phyloP scores from a whole-genome alignment of 768 basidiomycete species.

The Russula olivacea region DNA sequence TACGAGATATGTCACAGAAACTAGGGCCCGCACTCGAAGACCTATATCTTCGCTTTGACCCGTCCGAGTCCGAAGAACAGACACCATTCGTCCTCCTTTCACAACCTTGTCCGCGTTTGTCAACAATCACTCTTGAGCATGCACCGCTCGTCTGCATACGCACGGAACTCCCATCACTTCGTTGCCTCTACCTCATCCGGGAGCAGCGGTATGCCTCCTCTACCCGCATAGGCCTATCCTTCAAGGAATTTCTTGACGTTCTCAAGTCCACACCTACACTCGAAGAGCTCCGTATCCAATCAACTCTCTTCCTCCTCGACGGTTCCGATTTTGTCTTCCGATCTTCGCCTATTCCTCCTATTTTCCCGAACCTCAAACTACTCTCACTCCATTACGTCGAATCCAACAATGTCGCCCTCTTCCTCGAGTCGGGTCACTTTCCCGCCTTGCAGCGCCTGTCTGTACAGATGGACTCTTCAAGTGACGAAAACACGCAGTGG shows the following conservation, averaged over 20 bases:
- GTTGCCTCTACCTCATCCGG: constrained; percentile 27
- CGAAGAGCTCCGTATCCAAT: constrained; percentile 28
- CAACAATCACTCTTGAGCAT: constrained; percentile 30
- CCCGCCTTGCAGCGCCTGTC: constrained; percentile 28
- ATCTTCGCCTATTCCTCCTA: constrained; percentile 20
- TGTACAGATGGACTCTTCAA: constrained; percentile 28
- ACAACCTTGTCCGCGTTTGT: constrained; percentile 29
- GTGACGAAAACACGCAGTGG: constrained; percentile 32
- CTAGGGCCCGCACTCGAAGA: constrained; percentile 30
- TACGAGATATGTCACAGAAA: constrained; percentile 25
- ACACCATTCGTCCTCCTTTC: constrained; percentile 27
- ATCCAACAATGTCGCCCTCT: constrained; percentile 29
- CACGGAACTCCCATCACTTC: constrained; percentile 28
- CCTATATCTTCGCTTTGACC: constrained; percentile 30
- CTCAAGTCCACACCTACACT: constrained; percentile 25
- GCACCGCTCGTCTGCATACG: constrained; percentile 29
- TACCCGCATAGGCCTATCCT: constrained; percentile 27
- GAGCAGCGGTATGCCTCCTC: constrained; percentile 29
- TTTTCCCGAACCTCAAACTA: constrained; percentile 25
- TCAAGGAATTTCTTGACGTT: constrained; percentile 27
- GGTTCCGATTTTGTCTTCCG: constrained; percentile 28
- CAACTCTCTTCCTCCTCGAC: constrained; percentile 28
- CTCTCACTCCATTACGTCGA: constrained; percentile 30
- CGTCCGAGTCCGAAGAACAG: constrained; percentile 28
- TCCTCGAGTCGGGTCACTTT: constrained; percentile 30